Conservation (phyloP, 306 rosid species). For the Quercus robur region DNA sequence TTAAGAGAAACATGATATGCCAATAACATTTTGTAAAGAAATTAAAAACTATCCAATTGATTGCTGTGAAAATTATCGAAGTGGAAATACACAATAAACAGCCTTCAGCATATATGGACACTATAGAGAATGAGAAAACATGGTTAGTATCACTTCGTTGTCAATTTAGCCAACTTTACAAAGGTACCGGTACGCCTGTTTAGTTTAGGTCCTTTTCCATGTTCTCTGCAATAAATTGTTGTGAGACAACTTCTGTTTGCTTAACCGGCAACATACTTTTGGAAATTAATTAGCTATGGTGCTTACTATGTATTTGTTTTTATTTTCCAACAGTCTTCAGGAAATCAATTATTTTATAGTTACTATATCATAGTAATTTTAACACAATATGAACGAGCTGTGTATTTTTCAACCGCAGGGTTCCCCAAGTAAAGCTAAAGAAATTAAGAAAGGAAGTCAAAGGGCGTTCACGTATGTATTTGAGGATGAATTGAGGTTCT, state of each 20-base stretch:
- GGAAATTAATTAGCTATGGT: slow-evolving; percentile 26
- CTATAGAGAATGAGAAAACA: slow-evolving; percentile 21
- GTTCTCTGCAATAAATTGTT: slow-evolving; percentile 55
- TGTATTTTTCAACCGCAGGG: too few species aligned
- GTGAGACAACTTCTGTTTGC: slow-evolving; percentile 32
- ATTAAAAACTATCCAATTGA: background rate
- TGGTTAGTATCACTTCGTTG: slow-evolving; percentile 39
- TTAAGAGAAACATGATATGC: too few species aligned
- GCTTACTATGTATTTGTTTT: background rate
- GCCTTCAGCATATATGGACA: background rate
- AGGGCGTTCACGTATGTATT: too few species aligned
- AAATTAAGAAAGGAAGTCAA: too few species aligned
- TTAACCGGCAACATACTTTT: slow-evolving; percentile 25
- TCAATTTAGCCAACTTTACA: slow-evolving; percentile 23
- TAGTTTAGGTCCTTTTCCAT: slow-evolving; percentile 54
- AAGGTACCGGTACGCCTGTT: slow-evolving; percentile 4
- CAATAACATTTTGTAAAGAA: too few species aligned
- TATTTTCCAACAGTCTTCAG: background rate
- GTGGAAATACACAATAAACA: slow-evolving; percentile 22
- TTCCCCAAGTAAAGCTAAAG: too few species aligned
- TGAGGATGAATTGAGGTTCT: too few species aligned
- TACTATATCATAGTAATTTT: too few species aligned
- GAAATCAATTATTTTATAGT: background rate
- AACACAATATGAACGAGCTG: too few species aligned
- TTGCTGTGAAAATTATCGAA: slow-evolving; percentile 9